phyloP scores from a whole-genome alignment of 331 rosid genomes.

The Rhamnella rubrinervis region DNA sequence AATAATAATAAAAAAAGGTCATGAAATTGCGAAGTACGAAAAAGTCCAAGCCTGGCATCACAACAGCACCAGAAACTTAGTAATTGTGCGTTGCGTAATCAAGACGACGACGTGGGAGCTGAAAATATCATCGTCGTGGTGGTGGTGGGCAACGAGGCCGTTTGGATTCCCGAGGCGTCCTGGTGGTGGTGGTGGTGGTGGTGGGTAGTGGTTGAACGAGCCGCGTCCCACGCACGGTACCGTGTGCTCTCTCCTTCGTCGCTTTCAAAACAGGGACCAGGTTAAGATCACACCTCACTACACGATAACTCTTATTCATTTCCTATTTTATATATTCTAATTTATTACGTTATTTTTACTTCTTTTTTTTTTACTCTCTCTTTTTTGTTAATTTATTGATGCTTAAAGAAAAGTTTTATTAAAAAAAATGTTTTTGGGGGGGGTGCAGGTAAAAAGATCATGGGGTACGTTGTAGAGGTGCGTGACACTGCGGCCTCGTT shows the following conservation, averaged over 20 bases:
- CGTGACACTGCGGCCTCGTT: background rate
- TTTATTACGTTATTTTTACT: background rate
- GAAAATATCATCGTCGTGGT: background rate
- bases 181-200: constrained; percentile 18
- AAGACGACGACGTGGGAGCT: constrained; percentile 31
- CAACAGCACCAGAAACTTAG: background rate
- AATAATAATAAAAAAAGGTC: background rate
- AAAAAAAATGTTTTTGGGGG: background rate
- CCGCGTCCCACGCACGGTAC: constrained; percentile 38
- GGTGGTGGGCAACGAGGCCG: background rate
- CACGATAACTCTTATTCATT: background rate
- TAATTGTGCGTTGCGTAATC: constrained; percentile 9
- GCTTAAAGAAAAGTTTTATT: no score
- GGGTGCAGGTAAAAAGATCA: background rate
- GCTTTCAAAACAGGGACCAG: constrained; percentile 20
- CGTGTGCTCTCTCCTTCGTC: constrained; percentile 26
- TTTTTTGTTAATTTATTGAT: background rate
- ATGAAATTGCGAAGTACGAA: background rate
- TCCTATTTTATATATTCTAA: background rate
- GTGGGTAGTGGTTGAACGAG: constrained; percentile 33
- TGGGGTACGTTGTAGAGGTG: no score
- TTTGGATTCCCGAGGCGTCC: background rate
- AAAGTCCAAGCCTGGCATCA: background rate
- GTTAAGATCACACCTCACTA: background rate
- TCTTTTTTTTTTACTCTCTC: background rate